These are phyloP conservation scores for Candolleomyces eurysporus DNA, from an alignment of 768 basidiomycete genomes.

Conservation along the genomic window DNA sequence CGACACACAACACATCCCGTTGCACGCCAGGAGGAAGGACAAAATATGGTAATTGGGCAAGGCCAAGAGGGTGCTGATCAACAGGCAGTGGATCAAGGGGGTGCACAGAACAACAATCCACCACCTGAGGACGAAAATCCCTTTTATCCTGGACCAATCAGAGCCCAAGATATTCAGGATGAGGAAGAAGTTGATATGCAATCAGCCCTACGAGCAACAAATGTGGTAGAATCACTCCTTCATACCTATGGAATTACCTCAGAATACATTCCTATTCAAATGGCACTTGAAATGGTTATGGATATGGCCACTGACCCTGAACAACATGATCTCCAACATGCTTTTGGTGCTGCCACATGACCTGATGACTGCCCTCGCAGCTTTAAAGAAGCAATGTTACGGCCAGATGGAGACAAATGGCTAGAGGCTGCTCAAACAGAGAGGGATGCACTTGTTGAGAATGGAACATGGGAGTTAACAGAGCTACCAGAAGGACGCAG, in stretches of 20 bases:
- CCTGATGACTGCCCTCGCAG: slow-evolving; percentile 18
- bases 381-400: neutral
- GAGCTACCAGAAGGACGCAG: slow-evolving; percentile 8
- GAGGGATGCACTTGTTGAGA: slow-evolving; percentile 21
- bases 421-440: slow-evolving; percentile 25
- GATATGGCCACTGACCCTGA: no score
- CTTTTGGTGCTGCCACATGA: slow-evolving; percentile 3
- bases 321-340: no score
- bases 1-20: no score
- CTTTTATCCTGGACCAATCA: neutral
- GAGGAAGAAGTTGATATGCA: neutral
- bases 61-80: neutral
- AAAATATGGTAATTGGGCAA: no score
- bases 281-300: neutral
- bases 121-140: neutral
- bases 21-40: no score
- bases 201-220: neutral
- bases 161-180: neutral
- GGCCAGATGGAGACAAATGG: slow-evolving; percentile 20
- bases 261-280: neutral
- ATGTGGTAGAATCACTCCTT: neutral
- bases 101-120: neutral
- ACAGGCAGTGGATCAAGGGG: neutral
- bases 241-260: neutral
- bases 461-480: slow-evolving; percentile 30